These are phyloP conservation scores for Leptographium procerum DNA, from an alignment of 2,329 filamentous ascomycete species.

Conservation along the genomic window DNA sequence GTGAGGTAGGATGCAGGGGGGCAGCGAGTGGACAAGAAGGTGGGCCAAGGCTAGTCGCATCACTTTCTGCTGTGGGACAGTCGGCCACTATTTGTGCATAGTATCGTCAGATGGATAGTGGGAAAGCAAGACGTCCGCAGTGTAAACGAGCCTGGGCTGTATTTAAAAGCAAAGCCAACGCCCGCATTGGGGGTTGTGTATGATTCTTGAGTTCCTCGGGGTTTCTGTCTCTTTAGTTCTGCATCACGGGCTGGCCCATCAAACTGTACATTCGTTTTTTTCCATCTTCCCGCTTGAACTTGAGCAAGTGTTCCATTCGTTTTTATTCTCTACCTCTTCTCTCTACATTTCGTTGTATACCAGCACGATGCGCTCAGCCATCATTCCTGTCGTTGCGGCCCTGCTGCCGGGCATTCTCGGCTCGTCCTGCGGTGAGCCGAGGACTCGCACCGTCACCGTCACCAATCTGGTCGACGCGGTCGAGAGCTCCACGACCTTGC, in stretches of 20 bases:
- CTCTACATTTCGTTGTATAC: no score
- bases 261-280: not conserved
- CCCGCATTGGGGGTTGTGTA: no score
- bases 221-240: no score
- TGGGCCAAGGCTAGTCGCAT: not conserved
- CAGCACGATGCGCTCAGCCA: not conserved
- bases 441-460: not conserved
- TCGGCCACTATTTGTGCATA: no score
- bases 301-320: not conserved
- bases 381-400: not conserved
- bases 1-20: not conserved
- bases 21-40: not conserved
- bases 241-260: not conserved
- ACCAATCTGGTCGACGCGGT: not conserved
- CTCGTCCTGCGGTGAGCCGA: no score
- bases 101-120: not conserved
- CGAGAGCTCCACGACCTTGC: not conserved
- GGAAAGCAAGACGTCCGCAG: not conserved
- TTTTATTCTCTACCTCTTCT: not conserved
- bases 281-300: not conserved
- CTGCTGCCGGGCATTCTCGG: not conserved
- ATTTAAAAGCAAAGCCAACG: no score
- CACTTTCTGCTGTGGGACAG: not conserved
- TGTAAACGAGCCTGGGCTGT: no score
- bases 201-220: no score